Conservation (phyloP, 495 filamentous ascomycete genomes). For the Neurospora intermedia region DNA sequence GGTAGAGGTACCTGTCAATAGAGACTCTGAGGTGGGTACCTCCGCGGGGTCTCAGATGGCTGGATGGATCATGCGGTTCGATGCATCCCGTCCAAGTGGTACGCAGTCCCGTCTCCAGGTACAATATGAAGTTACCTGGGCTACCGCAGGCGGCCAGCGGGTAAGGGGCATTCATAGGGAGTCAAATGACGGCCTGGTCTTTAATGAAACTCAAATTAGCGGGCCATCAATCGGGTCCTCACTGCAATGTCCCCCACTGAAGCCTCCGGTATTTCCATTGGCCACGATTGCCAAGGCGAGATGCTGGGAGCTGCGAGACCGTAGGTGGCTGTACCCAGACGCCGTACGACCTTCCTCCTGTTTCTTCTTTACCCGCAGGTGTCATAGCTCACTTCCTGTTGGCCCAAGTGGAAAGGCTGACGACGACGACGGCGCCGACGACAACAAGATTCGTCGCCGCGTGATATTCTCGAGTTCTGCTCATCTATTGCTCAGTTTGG, state of each 20-base stretch:
- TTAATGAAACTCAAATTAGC: background rate
- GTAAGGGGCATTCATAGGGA: background rate
- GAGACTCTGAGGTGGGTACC: background rate
- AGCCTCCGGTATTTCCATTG: background rate
- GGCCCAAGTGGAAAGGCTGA: constrained; percentile 11
- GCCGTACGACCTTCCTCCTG: background rate
- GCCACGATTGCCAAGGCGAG: background rate
- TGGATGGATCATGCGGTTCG: background rate
- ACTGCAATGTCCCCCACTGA: background rate
- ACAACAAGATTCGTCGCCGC: background rate
- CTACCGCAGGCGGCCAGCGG: background rate
- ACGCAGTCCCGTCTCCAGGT: background rate
- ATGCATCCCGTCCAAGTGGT: background rate
- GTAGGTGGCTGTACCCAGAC: background rate
- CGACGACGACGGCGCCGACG: constrained; percentile 6
- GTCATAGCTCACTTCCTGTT: constrained; percentile 1
- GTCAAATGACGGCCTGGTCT: background rate
- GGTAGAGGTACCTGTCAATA: background rate
- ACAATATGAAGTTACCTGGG: background rate
- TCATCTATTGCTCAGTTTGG: background rate
- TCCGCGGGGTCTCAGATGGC: background rate
- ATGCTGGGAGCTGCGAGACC: background rate
- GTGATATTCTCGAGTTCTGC: background rate
- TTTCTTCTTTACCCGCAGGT: background rate
- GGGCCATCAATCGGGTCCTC: background rate